Conservation (phyloP, 495 filamentous ascomycete species). For the Thermothielavioides terrestris region DNA sequence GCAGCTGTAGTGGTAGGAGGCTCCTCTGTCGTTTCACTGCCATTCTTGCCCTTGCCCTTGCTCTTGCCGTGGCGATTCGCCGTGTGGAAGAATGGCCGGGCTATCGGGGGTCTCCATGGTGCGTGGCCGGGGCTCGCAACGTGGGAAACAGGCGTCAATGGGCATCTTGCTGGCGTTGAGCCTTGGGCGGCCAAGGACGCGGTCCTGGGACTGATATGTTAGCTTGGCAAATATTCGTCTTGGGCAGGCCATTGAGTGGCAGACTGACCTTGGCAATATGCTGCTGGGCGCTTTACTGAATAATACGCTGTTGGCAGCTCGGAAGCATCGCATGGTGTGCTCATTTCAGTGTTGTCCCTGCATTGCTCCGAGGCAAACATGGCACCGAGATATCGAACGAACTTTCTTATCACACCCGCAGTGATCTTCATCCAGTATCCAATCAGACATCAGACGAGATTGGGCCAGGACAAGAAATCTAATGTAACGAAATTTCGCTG, state of each 20-base stretch:
- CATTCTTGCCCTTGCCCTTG: constrained; percentile 4
- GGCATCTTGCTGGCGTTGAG: background rate
- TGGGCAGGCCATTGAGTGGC: constrained; percentile 2
- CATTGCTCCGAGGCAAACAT: background rate
- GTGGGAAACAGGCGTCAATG: background rate
- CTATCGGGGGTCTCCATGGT: background rate
- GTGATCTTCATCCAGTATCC: background rate
- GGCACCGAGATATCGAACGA: background rate
- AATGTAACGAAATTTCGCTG: too few relatives aligned
- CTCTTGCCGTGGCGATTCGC: constrained; percentile 3
- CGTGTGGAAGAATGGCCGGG: constrained; percentile 9
- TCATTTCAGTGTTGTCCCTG: background rate
- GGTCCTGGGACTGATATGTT: background rate
- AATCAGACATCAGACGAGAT: background rate
- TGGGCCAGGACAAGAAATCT: too few relatives aligned
- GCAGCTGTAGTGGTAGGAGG: too few relatives aligned
- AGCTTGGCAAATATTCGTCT: background rate
- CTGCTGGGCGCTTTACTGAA: constrained; percentile 5
- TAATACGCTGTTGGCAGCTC: constrained; percentile 16
- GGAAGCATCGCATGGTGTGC: constrained; percentile 15
- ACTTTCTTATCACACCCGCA: background rate
- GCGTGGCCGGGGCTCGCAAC: background rate
- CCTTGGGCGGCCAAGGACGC: background rate
- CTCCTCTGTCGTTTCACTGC: background rate
- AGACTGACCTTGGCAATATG: constrained; percentile 5